A percentile compares a stretch with the other conserved stretches of the same genome.
These are phyloP conservation scores for Monascus ruber DNA, from an alignment of 2,329 filamentous ascomycete genomes.

Conservation along the genomic window DNA sequence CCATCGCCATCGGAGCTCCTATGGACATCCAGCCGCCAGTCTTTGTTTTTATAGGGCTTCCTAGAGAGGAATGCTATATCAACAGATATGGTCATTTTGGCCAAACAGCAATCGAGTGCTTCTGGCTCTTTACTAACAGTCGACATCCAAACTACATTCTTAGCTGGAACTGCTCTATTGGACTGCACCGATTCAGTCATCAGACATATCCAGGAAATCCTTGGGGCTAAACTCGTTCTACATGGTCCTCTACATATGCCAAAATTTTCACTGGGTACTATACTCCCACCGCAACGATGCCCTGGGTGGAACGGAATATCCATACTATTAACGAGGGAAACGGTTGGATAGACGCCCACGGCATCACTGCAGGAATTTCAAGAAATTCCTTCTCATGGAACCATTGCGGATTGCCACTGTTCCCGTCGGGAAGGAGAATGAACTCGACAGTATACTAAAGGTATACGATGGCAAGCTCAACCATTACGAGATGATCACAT, in stretches of 20 bases:
- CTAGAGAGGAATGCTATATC: too few relatives aligned
- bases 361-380: slow-evolving; percentile 7
- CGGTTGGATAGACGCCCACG: slow-evolving; percentile 12
- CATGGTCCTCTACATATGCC: slow-evolving; percentile 14
- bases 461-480: slow-evolving; percentile 10
- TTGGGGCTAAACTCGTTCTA: slow-evolving; percentile 7
- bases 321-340: slow-evolving; percentile 10
- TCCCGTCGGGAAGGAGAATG: slow-evolving; percentile 1
- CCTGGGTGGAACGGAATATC: slow-evolving; percentile 11
- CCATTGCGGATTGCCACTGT: slow-evolving; percentile 12
- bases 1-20: background rate
- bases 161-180: too few relatives aligned
- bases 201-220: too few relatives aligned
- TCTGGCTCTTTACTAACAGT: too few relatives aligned
- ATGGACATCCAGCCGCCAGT: too few relatives aligned
- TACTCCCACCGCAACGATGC: slow-evolving; percentile 12
- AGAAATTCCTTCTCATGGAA: slow-evolving; percentile 13
- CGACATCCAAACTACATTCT: too few relatives aligned
- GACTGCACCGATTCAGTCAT: too few relatives aligned
- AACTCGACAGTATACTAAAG: slow-evolving; percentile 10
- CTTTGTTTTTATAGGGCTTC: too few relatives aligned
- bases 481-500: slow-evolving; percentile 4
- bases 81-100: too few relatives aligned
- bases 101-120: too few relatives aligned
- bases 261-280: slow-evolving; percentile 19